Evolutionary conservation across 2,329 filamentous ascomycete species (phyloP), one percentile per base, ranked within the genome.

Genomic region (Aureobasidium sp.): DNA sequence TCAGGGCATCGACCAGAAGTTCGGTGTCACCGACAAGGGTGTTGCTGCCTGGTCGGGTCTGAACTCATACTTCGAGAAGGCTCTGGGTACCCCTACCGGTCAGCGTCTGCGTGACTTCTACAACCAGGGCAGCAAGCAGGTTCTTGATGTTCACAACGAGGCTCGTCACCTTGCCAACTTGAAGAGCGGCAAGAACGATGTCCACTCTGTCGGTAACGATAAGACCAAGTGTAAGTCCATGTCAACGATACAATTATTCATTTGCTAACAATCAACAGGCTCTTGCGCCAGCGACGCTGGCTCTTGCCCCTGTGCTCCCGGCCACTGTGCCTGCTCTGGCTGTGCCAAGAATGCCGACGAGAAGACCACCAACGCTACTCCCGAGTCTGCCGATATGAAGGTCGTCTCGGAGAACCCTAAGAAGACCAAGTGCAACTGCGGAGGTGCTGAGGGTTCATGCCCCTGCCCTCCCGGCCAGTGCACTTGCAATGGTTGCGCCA

Each of bases 41-140:
- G 80, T 76, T 65, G 79, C 72, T 55, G 80, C 78, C 56, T 84
- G 78, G 76, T 76, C 77, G 37, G 86, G 88, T 29, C 68, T 97
- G 57, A 77, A 77, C 69, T 89, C 85, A 11, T 98, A 97, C 80
- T 97, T 96, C 66, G 91, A 97, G 74, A 94, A 94, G 79, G 91
- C 91, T 2, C 76, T 84, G 54, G 85, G 79, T 67, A 94, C 90
- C 0, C 89, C 90, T 8, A 95, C 90, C 1, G 93, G 93, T 62
- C 83, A 90, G 76, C 89, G 86, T 72, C 74, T 98, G 57, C 86
- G 88, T 61, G 77, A 84, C 58, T 98, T 98, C 74, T 98, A 98
- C 73, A 79, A 84, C 6, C 78, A 88, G 61, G 81, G 87, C 58
- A 84, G 86, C 68, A 89, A 89, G 74, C 90, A 97, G 72, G 90